Evolutionary conservation across 2,329 filamentous ascomycete species (phyloP).

Genomic region (Aspergillaceae sp.): DNA sequence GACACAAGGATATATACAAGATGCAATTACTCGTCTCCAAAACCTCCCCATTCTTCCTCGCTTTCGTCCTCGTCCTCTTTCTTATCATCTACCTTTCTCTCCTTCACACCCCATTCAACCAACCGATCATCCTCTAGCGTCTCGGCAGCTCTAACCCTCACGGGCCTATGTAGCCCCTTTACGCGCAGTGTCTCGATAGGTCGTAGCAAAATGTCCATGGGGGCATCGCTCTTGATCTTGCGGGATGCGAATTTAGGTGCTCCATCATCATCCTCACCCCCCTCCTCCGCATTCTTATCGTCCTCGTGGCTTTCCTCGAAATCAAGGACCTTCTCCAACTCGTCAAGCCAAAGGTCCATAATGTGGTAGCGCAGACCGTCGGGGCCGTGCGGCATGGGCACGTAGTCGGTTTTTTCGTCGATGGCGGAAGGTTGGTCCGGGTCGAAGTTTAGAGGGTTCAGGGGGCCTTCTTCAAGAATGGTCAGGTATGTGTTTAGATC

Average conservation of each 20-base stretch:
- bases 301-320: constrained; percentile 24
- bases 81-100: constrained; percentile 34
- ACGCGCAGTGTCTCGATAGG: constrained; percentile 38
- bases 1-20: background rate
- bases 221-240: constrained; percentile 29
- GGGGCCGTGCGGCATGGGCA: constrained; percentile 52
- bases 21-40: constrained; percentile 35
- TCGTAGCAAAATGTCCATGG: constrained; percentile 34
- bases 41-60: constrained; percentile 58
- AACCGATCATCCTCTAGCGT: constrained; percentile 66
- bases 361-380: constrained; percentile 81
- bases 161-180: constrained; percentile 58
- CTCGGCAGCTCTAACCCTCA: constrained; percentile 62
- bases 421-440: constrained; percentile 19
- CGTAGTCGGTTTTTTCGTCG: constrained; percentile 18
- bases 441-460: constrained; percentile 33
- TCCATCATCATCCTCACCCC: constrained; percentile 8
- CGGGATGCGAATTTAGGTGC: constrained; percentile 5
- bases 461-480: constrained; percentile 33
- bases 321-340: constrained; percentile 63
- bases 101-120: constrained; percentile 48
- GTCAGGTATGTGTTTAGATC: constrained; percentile 31
- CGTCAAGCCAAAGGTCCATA: constrained; percentile 85
- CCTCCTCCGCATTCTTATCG: constrained; percentile 23
- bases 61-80: constrained; percentile 36